Conservation (phyloP, 2,329 filamentous ascomycete species). For the Penicillium sp. region DNA sequence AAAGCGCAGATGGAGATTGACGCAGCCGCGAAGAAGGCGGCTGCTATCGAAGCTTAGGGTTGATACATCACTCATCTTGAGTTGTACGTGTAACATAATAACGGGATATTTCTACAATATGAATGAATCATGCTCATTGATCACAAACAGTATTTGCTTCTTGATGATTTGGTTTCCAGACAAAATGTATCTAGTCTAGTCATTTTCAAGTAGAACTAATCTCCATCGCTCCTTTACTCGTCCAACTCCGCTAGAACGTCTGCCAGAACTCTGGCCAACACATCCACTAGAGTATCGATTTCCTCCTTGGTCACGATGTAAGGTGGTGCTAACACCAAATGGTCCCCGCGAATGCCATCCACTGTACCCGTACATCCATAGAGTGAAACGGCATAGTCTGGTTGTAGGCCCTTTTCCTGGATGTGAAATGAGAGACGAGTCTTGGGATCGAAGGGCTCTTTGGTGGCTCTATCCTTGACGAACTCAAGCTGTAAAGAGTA, state of each 20-base stretch:
- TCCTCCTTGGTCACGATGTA: slow-evolving; percentile 67
- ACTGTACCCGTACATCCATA: slow-evolving; percentile 69
- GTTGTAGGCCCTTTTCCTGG: slow-evolving; percentile 56
- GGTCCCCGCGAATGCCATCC: slow-evolving; percentile 68
- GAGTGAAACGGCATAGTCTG: slow-evolving; percentile 59
- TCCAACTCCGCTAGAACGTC: slow-evolving; percentile 51
- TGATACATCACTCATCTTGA: slow-evolving; percentile 21
- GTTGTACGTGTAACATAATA: slow-evolving; percentile 27
- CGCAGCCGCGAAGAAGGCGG: slow-evolving; percentile 29
- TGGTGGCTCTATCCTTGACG: slow-evolving; percentile 60
- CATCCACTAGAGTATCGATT: slow-evolving; percentile 61
- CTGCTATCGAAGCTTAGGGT: slow-evolving; percentile 34
- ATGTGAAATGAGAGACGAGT: slow-evolving; percentile 56
- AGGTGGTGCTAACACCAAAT: slow-evolving; percentile 72
- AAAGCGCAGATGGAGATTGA: slow-evolving; percentile 25
- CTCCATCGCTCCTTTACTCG: neutral
- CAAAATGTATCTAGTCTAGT: slow-evolving; percentile 8
- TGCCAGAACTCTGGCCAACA: slow-evolving; percentile 58
- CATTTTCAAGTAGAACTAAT: neutral
- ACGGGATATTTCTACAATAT: slow-evolving; percentile 14
- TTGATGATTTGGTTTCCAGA: neutral
- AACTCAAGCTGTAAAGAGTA: slow-evolving; percentile 57
- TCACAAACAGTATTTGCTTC: slow-evolving; percentile 7
- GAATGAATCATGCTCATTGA: slow-evolving; percentile 1
- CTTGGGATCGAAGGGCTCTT: slow-evolving; percentile 59